Conservation (phyloP, 2,329 filamentous ascomycete species). For the Cordyceps javanica region DNA sequence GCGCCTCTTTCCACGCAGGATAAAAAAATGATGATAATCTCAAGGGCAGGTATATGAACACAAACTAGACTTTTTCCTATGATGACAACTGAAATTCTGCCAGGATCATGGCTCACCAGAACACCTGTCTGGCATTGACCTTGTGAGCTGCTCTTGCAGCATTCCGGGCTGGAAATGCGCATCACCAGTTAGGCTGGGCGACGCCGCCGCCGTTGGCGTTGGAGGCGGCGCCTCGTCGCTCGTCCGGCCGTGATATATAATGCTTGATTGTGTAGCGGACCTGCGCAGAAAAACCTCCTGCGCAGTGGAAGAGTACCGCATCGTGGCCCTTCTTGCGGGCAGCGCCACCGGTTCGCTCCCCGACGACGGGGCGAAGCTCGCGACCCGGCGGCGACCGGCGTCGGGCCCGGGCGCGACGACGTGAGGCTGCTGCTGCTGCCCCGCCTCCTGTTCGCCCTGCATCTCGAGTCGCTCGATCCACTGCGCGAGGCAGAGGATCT, state of each 20-base stretch:
- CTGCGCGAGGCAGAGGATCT: conserved; percentile 10
- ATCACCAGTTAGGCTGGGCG: not conserved
- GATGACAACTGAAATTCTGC: not conserved
- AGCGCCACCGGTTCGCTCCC: not conserved
- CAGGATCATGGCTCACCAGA: not conserved
- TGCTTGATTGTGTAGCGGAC: not conserved
- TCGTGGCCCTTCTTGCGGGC: not conserved
- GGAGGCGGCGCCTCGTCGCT: not conserved
- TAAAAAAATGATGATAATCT: too few relatives aligned
- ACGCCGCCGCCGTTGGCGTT: not conserved
- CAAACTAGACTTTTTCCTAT: not conserved
- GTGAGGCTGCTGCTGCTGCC: too few relatives aligned
- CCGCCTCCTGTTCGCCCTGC: not conserved
- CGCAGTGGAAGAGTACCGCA: not conserved
- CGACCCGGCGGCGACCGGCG: not conserved
- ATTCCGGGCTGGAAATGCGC: not conserved
- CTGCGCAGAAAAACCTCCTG: not conserved
- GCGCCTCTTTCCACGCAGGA: too few relatives aligned
- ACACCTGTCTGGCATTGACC: not conserved
- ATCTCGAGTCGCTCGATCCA: conserved; percentile 16
- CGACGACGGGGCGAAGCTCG: not conserved
- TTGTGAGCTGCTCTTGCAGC: conserved; percentile 1
- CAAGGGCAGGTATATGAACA: too few relatives aligned
- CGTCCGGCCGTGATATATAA: not conserved
- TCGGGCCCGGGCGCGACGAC: too few relatives aligned